Base-by-base conservation (phyloP, 106 monocot genomes). In the Acorus gramineus region DNA sequence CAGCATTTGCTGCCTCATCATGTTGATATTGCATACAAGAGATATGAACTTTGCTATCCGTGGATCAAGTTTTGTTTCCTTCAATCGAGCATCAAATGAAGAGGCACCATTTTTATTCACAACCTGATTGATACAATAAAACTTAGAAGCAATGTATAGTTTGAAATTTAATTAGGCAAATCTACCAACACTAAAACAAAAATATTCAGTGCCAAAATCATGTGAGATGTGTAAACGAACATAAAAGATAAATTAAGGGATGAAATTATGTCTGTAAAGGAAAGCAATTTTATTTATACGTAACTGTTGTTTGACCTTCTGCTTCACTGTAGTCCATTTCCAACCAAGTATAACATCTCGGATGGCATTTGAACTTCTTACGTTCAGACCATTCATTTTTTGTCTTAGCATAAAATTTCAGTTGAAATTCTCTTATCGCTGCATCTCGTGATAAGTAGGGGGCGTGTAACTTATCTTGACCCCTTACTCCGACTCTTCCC, bases 1-100 rank as follows among this genome's bases (percentile, higher is more conserved):
- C 70, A 90, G 49, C 94, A 95, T 95, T 69, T 90, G 94, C 67
- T 90, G 94, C 71, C 76, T 86, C 94, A 95, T 95, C 94, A 95
- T 95, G 78, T 66, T 76, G 62, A 95, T 78, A 70, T 84, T 80
- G 72, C 90, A 95, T 65, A 90, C 74, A 11, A 95, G 73, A 11
- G 94, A 94, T 49, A 94, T 76, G 69, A 95, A 95, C 47, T 80
- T 80, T 56, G 90, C 84, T 76, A 87, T 70, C 42, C 66, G 79
- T 2, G 59, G 62, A 44, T 95, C 94, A 80, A 95, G 84, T 72
- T 84, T 86, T 82, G 94, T 84, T 71, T 86, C 81, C 64, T 56
- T 72, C 64, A 77, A 79, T 68, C 76, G 78, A 57, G 49, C 56
- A 63, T 49, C 71, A 59, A 8, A 8, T 43, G 78, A 55, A 8